phyloP scores from a whole-genome alignment of 2,329 filamentous ascomycete genomes.

The Trichoderma polysporum region DNA sequence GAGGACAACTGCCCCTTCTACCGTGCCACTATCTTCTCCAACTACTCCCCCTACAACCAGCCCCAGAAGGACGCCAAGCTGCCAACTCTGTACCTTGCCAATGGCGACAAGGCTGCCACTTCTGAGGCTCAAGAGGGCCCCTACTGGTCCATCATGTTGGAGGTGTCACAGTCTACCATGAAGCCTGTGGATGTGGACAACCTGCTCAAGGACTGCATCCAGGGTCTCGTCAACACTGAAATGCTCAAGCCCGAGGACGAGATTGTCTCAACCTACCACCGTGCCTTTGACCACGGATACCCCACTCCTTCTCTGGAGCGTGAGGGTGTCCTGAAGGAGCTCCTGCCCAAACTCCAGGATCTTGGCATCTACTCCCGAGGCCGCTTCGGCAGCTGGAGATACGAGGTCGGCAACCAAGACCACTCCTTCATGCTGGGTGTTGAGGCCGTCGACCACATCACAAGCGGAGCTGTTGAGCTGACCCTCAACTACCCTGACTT shows the following conservation, averaged over 20 bases:
- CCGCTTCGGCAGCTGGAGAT: slow-evolving; percentile 96
- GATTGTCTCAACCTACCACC: slow-evolving; percentile 97
- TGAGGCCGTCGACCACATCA: slow-evolving; percentile 86
- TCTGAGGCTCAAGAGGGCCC: slow-evolving; percentile 78
- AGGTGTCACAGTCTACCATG: slow-evolving; percentile 92
- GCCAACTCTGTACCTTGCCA: slow-evolving; percentile 78
- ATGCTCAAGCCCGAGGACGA: slow-evolving; percentile 91
- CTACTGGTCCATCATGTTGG: slow-evolving; percentile 99
- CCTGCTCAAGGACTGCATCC: slow-evolving; percentile 85
- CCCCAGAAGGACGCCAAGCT: slow-evolving; percentile 80
- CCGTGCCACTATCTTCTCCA: slow-evolving; percentile 99
- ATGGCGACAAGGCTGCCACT: slow-evolving; percentile 77
- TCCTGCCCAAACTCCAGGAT: slow-evolving; percentile 88
- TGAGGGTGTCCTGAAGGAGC: slow-evolving; percentile 87
- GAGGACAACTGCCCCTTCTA: slow-evolving; percentile 99
- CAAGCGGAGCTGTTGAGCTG: slow-evolving; percentile 85
- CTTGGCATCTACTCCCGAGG: slow-evolving; percentile 93
- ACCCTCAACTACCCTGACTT: slow-evolving; percentile 97
- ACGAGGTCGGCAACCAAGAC: slow-evolving; percentile 96
- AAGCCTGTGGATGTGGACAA: slow-evolving; percentile 89
- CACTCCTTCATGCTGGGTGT: slow-evolving; percentile 98
- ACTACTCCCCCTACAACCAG: slow-evolving; percentile 99
- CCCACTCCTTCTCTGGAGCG: slow-evolving; percentile 93
- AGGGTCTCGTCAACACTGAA: slow-evolving; percentile 95
- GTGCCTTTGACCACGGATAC: slow-evolving; percentile 97